Evolutionary conservation across 108 stramenopile genomes (phyloP).

Genomic region (Chaetoceros tenuissimus): DNA sequence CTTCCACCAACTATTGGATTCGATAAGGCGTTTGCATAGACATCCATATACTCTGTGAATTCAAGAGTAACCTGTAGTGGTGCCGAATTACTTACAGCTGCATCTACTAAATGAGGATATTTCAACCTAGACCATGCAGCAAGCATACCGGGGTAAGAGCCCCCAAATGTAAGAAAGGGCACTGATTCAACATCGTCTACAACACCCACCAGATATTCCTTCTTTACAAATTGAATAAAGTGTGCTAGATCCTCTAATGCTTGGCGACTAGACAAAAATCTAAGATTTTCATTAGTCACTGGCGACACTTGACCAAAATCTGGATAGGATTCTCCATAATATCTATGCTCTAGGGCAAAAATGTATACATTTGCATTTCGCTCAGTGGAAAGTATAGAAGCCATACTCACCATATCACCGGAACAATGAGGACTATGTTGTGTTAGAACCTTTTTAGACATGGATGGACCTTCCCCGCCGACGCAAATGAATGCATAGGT

Average conservation of each 20-base stretch:
- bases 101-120: slow-evolving; percentile 73
- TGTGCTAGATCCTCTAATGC: slow-evolving; percentile 75
- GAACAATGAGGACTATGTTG: slow-evolving; percentile 84
- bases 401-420: slow-evolving; percentile 81
- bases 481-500: slow-evolving; percentile 67
- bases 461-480: slow-evolving; percentile 81
- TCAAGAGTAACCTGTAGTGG: slow-evolving; percentile 74
- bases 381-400: slow-evolving; percentile 21
- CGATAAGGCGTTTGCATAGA: slow-evolving; percentile 50
- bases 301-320: slow-evolving; percentile 17
- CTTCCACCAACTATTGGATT: slow-evolving; percentile 65
- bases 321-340: slow-evolving; percentile 79
- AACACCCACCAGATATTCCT: background rate
- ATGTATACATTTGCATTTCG: slow-evolving; percentile 33
- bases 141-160: slow-evolving; percentile 83
- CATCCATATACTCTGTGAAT: slow-evolving; percentile 72
- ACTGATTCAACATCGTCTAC: background rate
- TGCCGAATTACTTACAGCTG: slow-evolving; percentile 74
- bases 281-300: slow-evolving; percentile 33
- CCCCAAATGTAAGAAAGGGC: slow-evolving; percentile 58
- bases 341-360: slow-evolving; percentile 86
- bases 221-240: slow-evolving; percentile 36
- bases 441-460: slow-evolving; percentile 53
- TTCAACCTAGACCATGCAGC: slow-evolving; percentile 73
- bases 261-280: slow-evolving; percentile 65